Evolutionary conservation across 345 rosid genomes (phyloP).

Genomic region (Syzygium oleosum): DNA sequence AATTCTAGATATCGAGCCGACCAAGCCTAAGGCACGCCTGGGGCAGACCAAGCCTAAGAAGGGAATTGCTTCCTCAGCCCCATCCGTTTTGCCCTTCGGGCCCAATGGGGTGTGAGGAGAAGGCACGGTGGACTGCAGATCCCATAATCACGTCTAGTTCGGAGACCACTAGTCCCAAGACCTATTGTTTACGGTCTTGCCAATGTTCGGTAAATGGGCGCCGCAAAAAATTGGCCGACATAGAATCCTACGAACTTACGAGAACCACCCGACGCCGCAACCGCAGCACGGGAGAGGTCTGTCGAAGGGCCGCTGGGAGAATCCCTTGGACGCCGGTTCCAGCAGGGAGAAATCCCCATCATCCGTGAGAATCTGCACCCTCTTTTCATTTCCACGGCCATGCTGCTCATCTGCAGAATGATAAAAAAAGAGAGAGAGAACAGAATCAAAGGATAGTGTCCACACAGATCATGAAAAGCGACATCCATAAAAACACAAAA

Average conservation of each 20-base stretch:
- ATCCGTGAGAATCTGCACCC: neutral
- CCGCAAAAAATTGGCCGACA: accelerated
- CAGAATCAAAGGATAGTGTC: neutral
- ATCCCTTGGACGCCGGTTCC: neutral
- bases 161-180: neutral
- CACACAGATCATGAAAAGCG: neutral
- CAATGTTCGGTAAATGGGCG: accelerated
- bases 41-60: neutral
- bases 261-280: conserved; percentile 26
- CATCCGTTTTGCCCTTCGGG: neutral
- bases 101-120: accelerated
- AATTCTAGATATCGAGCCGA: neutral
- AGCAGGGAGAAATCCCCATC: conserved; percentile 7
- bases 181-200: neutral
- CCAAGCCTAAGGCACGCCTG: neutral
- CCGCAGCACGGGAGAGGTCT: conserved; percentile 19
- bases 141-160: neutral
- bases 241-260: conserved; percentile 1
- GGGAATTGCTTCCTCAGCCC: neutral
- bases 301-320: neutral
- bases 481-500: neutral
- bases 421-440: neutral
- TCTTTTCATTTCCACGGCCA: neutral
- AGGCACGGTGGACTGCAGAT: accelerated
- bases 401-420: neutral